Conservation (phyloP, 2,329 filamentous ascomycete genomes). For the Aspergillus sp. region DNA sequence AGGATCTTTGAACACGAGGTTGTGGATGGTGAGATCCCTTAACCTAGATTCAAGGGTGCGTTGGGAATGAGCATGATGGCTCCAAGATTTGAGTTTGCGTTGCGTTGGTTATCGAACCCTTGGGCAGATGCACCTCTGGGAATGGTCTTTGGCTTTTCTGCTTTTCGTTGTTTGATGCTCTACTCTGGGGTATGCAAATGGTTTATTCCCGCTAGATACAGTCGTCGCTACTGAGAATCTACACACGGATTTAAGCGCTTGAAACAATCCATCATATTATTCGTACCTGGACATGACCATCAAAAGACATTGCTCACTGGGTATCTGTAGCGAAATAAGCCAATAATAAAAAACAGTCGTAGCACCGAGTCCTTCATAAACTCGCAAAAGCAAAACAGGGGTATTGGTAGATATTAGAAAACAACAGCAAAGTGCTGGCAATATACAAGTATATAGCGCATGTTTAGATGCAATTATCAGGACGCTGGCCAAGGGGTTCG, state of each 20-base stretch:
- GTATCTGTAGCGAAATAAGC: conserved; percentile 25
- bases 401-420: conserved; percentile 4
- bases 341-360: conserved; percentile 9
- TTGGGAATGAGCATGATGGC: background rate
- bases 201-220: background rate
- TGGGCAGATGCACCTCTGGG: background rate
- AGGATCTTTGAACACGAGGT: background rate
- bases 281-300: conserved; percentile 11
- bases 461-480: background rate
- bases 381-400: conserved; percentile 2
- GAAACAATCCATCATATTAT: conserved; percentile 7
- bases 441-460: conserved; percentile 10
- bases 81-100: background rate
- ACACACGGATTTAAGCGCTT: background rate
- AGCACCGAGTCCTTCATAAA: background rate
- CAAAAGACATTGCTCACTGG: conserved; percentile 20
- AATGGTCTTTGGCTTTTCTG: background rate
- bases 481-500: background rate
- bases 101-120: background rate
- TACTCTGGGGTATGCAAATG: background rate
- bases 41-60: background rate
- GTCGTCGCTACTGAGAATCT: background rate
- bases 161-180: background rate
- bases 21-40: background rate
- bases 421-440: background rate